Evolutionary conservation across 805 yeast species (phyloP).

Genomic region (Kodamaea kaohsiungensis): DNA sequence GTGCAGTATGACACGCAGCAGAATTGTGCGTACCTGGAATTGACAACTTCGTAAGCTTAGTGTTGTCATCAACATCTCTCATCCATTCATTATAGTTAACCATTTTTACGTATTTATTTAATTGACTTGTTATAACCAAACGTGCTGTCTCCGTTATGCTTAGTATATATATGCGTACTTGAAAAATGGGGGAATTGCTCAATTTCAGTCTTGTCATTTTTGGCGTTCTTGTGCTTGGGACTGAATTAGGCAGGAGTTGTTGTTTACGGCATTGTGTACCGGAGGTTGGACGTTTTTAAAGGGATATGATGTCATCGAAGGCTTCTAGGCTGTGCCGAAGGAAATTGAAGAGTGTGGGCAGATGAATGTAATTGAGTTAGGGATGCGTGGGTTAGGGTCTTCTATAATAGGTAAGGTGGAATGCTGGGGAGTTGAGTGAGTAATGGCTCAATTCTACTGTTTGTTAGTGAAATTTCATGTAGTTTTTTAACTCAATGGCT

Average conservation of each 20-base stretch:
- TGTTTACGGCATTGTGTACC: not conserved
- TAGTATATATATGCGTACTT: not conserved
- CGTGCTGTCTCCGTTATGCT: not conserved
- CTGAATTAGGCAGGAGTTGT: not conserved
- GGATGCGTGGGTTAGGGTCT: too few species aligned
- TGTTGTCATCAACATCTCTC: conserved; percentile 51
- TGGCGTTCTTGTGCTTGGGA: not conserved
- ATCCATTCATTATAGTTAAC: conserved; percentile 55
- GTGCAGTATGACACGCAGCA: conserved; percentile 68
- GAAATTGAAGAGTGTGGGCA: not conserved
- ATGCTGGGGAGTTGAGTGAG: too few species aligned
- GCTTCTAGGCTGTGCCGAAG: not conserved
- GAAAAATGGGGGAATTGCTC: not conserved
- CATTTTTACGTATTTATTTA: conserved; percentile 22
- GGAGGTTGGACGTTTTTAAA: not conserved
- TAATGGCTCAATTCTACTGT: too few species aligned
- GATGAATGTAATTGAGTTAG: not conserved
- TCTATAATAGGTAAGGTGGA: not conserved
- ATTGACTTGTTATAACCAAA: not conserved
- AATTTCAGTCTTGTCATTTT: not conserved
- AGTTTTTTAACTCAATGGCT: too few species aligned
- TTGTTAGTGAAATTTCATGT: too few species aligned
- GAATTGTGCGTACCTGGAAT: conserved; percentile 88
- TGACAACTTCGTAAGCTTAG: conserved; percentile 52
- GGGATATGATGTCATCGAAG: not conserved